Evolutionary conservation across 1,284 basidiomycete genomes (phyloP).

Genomic region (Xerocomus amazonicus): DNA sequence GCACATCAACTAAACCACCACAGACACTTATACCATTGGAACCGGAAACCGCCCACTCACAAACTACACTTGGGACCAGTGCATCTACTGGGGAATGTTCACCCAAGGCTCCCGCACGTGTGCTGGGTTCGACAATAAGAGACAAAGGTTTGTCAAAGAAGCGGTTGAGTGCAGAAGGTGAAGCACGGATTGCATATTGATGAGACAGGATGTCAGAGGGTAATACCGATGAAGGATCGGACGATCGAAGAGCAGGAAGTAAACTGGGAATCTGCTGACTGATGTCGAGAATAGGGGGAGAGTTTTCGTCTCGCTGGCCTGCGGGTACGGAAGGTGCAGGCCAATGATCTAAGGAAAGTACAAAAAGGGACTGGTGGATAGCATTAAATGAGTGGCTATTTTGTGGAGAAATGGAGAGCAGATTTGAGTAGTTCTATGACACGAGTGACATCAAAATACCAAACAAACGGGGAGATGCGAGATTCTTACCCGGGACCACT

Average conservation of each 20-base stretch:
- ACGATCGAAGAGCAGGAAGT: constrained; percentile 1
- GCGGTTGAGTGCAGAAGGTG: constrained; percentile 71
- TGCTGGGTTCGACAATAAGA: constrained; percentile 82
- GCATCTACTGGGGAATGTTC: constrained; percentile 95
- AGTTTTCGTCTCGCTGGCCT: constrained; percentile 17
- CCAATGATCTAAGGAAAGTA: constrained; percentile 65
- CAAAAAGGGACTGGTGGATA: constrained; percentile 43
- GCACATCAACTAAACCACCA: constrained; percentile 13
- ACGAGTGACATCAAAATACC: not conserved
- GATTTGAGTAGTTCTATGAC: constrained; percentile 18
- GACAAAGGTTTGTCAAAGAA: constrained; percentile 93
- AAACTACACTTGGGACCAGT: constrained; percentile 86
- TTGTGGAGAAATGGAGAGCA: constrained; percentile 18
- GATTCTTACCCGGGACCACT: constrained; percentile 71
- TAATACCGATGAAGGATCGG: constrained; percentile 2
- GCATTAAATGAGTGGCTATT: constrained; percentile 16
- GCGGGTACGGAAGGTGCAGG: constrained; percentile 38
- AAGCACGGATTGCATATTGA: constrained; percentile 72
- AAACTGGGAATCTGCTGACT: constrained; percentile 8
- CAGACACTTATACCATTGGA: constrained; percentile 25
- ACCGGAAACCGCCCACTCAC: constrained; percentile 68
- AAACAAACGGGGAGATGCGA: not conserved
- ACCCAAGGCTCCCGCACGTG: constrained; percentile 83
- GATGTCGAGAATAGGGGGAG: constrained; percentile 36
- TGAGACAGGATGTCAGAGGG: constrained; percentile 65